phyloP scores from a whole-genome alignment of 225 moss, liverwort and hornwort genomes.

The Climacium dendroides region DNA sequence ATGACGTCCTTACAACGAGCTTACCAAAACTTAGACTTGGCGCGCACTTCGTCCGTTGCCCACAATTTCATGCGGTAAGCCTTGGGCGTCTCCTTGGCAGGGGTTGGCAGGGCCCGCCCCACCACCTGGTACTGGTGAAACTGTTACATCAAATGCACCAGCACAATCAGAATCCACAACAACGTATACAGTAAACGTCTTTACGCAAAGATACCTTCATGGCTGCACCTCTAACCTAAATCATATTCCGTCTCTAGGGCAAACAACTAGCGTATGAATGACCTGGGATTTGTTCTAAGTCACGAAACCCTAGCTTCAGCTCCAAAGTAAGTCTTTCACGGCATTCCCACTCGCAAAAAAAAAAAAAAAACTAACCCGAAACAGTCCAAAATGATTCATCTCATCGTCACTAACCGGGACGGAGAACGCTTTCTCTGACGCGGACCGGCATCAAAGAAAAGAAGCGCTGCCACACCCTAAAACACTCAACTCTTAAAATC shows the following conservation, averaged over 20 bases:
- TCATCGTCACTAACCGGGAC: not conserved
- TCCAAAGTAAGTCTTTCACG: not conserved
- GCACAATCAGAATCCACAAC: not conserved
- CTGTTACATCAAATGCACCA: constrained; percentile 7
- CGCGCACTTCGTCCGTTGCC: constrained; percentile 72
- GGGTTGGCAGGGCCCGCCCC: constrained; percentile 74
- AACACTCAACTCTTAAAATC: not conserved
- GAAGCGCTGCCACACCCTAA: not conserved
- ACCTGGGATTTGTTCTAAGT: no score
- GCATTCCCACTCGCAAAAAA: not conserved
- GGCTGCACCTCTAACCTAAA: not conserved
- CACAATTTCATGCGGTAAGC: constrained; percentile 84
- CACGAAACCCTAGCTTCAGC: not conserved
- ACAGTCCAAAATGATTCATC: not conserved
- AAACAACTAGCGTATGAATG: not conserved
- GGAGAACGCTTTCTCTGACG: not conserved
- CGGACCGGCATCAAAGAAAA: not conserved
- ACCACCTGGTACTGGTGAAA: constrained; percentile 94
- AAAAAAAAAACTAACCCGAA: not conserved
- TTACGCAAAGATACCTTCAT: no score
- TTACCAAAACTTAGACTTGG: constrained; percentile 82
- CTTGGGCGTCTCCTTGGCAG: constrained; percentile 47
- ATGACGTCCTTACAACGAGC: not conserved
- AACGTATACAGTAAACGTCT: no score
- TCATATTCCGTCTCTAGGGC: no score